phyloP scores from a whole-genome alignment of 768 basidiomycete genomes.

The Boletus subcaerulescens region DNA sequence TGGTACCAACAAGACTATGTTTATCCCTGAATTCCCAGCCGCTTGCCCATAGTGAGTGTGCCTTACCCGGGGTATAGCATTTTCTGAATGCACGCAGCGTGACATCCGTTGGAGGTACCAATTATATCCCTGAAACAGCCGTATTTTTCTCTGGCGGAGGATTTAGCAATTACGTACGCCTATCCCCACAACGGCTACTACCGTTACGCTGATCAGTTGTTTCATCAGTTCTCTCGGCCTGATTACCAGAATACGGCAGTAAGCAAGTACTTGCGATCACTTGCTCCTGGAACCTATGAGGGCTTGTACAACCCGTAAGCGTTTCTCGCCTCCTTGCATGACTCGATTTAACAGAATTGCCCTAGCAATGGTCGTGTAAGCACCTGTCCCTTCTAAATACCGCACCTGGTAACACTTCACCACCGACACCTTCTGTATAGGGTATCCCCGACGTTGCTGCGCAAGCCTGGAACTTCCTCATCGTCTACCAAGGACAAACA shows the following conservation, averaged over 20 bases:
- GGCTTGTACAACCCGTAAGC: conserved; percentile 61
- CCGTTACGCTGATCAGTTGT: not conserved
- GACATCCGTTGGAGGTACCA: conserved; percentile 70
- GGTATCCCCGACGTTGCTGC: conserved; percentile 68
- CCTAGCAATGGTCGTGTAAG: conserved; percentile 54
- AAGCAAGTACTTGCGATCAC: conserved; percentile 39
- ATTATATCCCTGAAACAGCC: conserved; percentile 55
- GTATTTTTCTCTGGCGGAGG: conserved; percentile 68
- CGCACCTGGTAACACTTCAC: too few species aligned
- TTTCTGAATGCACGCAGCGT: conserved; percentile 40
- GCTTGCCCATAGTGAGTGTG: conserved; percentile 50
- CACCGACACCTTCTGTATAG: conserved; percentile 15
- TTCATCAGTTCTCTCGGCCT: conserved; percentile 49
- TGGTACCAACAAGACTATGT: conserved; percentile 50
- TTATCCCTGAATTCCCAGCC: conserved; percentile 62
- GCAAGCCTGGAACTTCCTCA: conserved; percentile 47
- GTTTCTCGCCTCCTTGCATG: not conserved
- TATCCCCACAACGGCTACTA: not conserved
- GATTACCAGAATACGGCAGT: conserved; percentile 50
- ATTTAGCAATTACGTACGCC: conserved; percentile 62
- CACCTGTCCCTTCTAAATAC: not conserved
- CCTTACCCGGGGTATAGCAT: not conserved
- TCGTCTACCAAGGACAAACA: conserved; percentile 41
- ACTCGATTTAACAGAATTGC: not conserved
- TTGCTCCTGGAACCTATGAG: conserved; percentile 48